A percentile compares a stretch with the other conserved stretches of the same genome.
These are phyloP conservation scores for Xylariaceae sp. DNA, from an alignment of 2,329 filamentous ascomycete species.

Conservation along the genomic window DNA sequence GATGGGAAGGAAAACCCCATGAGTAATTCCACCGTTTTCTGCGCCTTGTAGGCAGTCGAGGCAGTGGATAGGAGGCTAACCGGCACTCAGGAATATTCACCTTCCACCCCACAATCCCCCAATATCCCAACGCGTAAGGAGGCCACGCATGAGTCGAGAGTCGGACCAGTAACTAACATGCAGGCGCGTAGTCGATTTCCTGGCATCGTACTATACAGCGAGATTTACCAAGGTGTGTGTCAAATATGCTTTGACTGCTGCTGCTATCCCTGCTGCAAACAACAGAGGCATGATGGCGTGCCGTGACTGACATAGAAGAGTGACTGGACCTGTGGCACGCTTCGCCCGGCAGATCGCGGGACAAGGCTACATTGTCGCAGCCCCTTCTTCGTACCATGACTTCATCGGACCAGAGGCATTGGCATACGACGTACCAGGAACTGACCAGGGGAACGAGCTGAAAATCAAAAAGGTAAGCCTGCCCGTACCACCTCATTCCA, in stretches of 20 bases:
- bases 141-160: constrained; percentile 1
- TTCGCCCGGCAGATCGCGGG: constrained; percentile 90
- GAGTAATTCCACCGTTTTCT: constrained; percentile 39
- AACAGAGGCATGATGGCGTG: neutral
- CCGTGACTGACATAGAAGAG: constrained; percentile 39
- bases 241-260: neutral
- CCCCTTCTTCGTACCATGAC: constrained; percentile 88
- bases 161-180: constrained; percentile 12
- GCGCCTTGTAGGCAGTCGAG: neutral
- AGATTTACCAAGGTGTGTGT: constrained; percentile 91
- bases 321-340: constrained; percentile 83
- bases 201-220: constrained; percentile 82
- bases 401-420: constrained; percentile 82
- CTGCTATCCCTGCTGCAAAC: neutral
- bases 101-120: constrained; percentile 80
- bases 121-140: constrained; percentile 77
- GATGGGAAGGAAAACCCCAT: constrained; percentile 53
- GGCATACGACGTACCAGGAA: constrained; percentile 82
- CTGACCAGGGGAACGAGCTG: constrained; percentile 80
- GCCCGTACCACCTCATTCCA: constrained; percentile 3
- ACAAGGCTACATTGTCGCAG: constrained; percentile 89
- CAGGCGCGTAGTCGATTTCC: constrained; percentile 60
- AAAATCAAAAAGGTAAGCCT: constrained; percentile 69
- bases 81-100: constrained; percentile 69
- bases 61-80: constrained; percentile 8